These are phyloP conservation scores for Dendrocalamus sinicus DNA, from an alignment of 176 grass and related monocot species.

Conservation along the genomic window DNA sequence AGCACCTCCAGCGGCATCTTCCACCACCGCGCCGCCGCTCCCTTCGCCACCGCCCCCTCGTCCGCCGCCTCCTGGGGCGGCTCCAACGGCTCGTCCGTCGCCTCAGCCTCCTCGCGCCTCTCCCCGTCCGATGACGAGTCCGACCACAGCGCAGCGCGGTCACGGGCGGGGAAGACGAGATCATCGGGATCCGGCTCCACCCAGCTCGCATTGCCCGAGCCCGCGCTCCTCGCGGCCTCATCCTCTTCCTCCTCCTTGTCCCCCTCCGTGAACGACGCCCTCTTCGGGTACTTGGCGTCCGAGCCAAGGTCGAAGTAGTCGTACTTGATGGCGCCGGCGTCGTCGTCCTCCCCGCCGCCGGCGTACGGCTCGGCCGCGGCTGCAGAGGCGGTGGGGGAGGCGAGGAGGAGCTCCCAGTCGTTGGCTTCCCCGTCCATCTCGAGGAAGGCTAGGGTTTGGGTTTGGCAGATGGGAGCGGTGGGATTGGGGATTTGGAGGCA, in stretches of 20 bases:
- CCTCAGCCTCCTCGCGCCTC: constrained; percentile 41
- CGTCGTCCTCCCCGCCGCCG: constrained; percentile 36
- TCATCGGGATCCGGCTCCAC: constrained; percentile 76
- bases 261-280: constrained; percentile 30
- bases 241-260: constrained; percentile 33
- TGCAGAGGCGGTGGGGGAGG: constrained; percentile 32
- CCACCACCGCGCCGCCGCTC: constrained; percentile 67
- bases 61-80: constrained; percentile 9
- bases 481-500: constrained; percentile 8
- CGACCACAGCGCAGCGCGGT: constrained; percentile 64
- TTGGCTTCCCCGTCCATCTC: constrained; percentile 59
- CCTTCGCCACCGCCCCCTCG: constrained; percentile 42
- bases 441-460: constrained; percentile 16
- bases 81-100: constrained; percentile 33
- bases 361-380: not conserved
- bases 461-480: not conserved
- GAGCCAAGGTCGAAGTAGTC: constrained; percentile 87
- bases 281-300: constrained; percentile 51
- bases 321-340: constrained; percentile 74
- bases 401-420: constrained; percentile 82
- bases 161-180: constrained; percentile 56
- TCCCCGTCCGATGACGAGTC: constrained; percentile 72
- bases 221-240: constrained; percentile 34
- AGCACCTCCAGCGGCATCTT: constrained; percentile 72
- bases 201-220: constrained; percentile 63